Evolutionary conservation across 1,284 basidiomycete genomes (phyloP), one percentile per base, ranked within the genome.

Genomic region (Apiotrichum veenhuisii): DNA sequence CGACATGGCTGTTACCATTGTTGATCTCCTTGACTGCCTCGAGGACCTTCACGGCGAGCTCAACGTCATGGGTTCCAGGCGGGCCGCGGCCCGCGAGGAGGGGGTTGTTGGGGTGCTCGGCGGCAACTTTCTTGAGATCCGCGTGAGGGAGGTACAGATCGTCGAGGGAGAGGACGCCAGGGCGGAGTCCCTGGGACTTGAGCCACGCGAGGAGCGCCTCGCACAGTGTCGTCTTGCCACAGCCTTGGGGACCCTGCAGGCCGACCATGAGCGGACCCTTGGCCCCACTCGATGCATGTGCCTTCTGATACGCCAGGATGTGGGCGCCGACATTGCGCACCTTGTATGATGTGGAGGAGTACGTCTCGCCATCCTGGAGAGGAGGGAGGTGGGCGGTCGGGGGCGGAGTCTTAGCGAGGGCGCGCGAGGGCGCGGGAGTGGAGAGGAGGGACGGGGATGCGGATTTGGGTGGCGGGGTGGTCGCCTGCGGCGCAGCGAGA

Each of bases 11-110:
- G 18, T 25, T 20, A 1, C 36, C 42, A 5, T 43, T 42, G 42
- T 62, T 62, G 54, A 62, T 58, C 25, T 26, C 10, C 38, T 47
- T 27, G 23, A 59, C 50, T 4, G 47, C 44, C 20, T 46, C 26
- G 5, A 57, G 36, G 2, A 54, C 41, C 11, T 38, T 40, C 0
- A 52, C 33, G 14, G 58, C 54, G 2, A 61, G 56, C 18, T 50
- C 57, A 5, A 68, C 46, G 49, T 75, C 73, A 53, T 75, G 73
- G 0, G 75, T 75, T 5, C 75, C 73, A 1, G 75, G 73, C 4
- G 69, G 71, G 15, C 75, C 75, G 23, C 73, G 67, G 34, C 73
- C 75, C 5, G 65, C 50, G 2, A 76, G 64, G 4, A 76, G 58
- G 14, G 57, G 45, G 57, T 75, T 76, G 43, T 69, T 56, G 3